Percentiles rank a stretch among this genome's conserved stretches.
phyloP scores from a whole-genome alignment of 805 yeast genomes.

The Candida awuae region DNA sequence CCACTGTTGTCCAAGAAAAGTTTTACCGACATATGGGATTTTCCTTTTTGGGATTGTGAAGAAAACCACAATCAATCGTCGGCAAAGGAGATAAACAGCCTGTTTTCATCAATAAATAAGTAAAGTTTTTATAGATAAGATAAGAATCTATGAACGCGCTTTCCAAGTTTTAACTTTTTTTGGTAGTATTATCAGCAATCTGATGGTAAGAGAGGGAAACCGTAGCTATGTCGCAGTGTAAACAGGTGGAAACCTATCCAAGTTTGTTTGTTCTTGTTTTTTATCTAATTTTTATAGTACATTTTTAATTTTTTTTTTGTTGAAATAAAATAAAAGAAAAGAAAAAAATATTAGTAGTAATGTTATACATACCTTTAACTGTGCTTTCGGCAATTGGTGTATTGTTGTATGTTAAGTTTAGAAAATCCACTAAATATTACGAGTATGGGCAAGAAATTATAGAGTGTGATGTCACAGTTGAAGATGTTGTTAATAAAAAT shows the following conservation, averaged over 20 bases:
- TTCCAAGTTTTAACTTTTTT: too few relatives aligned
- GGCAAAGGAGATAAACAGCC: background rate
- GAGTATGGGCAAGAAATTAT: slow-evolving; percentile 15
- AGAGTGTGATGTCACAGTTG: slow-evolving; percentile 17
- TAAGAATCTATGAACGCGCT: background rate
- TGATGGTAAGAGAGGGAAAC: too few relatives aligned
- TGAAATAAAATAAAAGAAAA: too few relatives aligned
- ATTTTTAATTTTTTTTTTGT: too few relatives aligned
- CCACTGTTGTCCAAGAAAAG: slow-evolving; percentile 4
- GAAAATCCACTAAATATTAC: background rate
- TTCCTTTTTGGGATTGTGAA: background rate
- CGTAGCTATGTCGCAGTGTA: too few relatives aligned
- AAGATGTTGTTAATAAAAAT: slow-evolving; percentile 10
- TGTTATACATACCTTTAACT: slow-evolving; percentile 6
- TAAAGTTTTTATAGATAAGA: background rate
- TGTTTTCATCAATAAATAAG: background rate
- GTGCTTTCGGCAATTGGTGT: slow-evolving; percentile 11
- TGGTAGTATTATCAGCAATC: too few relatives aligned
- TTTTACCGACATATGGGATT: slow-evolving; percentile 12
- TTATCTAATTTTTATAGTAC: too few relatives aligned
- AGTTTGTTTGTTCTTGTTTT: too few relatives aligned
- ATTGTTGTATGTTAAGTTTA: slow-evolving; percentile 1
- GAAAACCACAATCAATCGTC: background rate
- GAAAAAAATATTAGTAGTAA: too few relatives aligned
- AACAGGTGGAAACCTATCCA: too few relatives aligned